Base-by-base conservation (phyloP, 306 rosid genomes). In the Vachellia collinsii region DNA sequence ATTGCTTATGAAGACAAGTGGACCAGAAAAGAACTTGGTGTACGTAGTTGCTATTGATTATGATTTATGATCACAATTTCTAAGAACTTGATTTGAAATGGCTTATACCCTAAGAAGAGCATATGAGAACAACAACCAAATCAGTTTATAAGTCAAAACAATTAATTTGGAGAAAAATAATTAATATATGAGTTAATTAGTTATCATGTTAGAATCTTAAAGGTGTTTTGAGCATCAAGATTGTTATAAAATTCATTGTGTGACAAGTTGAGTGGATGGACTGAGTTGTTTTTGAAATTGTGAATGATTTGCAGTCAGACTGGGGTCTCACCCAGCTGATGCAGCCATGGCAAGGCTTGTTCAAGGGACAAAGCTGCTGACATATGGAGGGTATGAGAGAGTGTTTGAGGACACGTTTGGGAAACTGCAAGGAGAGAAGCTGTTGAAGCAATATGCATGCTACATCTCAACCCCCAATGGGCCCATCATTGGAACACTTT, bases 261-360 rank as follows among this genome's bases (percentile, higher is more conserved):
- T 42, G 46, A 42, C 48, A 44, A 44, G 48, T n/a, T 44, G 1
- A 44, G 48, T 44, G n/a, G 48, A 44, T 44, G 13, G 12, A 11
- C 11, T 10, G 11, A 44, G 11, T 44, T 44, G 48, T 9, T 44
- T 51, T 51, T 8, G 17, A 51, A 51, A 7, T 50, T 16, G 7
- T 51, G 59, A 51, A 9, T 51, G 22, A 51, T 51, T 7, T 14
- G 38, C 87, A 94, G 98, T 92, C 4, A 92, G 81, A 81, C 58
- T 79, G 12, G 76, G 91, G 78, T 75, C 92, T 20, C 88, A 66
- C 72, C 76, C 88, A 20, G 80, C 90, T 12, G 94, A 92, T 72
- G 90, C 98, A 51, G 97, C 93, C 46, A 74, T 88, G 85, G 97
- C 90, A 5, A 89, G 89, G 88, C 77, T 92, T 77, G 81, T 80